Evolutionary conservation across 2,329 filamentous ascomycete genomes (phyloP).

Genomic region (Penicillium corylophilum): DNA sequence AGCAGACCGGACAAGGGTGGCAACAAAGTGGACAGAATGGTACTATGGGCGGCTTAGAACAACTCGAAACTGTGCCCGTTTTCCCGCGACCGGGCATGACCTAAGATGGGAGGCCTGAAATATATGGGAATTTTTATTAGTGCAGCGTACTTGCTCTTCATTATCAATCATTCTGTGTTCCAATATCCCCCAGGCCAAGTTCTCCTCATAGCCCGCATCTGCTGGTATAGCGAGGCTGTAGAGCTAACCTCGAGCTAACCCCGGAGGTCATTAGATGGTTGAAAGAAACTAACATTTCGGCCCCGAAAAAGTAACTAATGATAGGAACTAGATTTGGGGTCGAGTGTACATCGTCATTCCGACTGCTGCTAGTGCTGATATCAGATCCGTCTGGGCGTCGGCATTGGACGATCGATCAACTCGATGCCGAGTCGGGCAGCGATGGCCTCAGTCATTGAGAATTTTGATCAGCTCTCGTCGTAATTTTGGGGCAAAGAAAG

Average conservation of each 20-base stretch:
- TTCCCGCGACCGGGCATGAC: conserved; percentile 74
- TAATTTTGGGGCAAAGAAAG: not conserved
- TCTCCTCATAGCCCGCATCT: not conserved
- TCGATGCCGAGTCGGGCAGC: not conserved
- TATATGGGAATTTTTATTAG: not conserved
- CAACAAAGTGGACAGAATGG: conserved; percentile 70
- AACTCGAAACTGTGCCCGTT: conserved; percentile 74
- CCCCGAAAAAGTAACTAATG: not conserved
- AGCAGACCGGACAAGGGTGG: conserved; percentile 84
- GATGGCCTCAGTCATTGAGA: not conserved
- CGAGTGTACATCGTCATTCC: not conserved
- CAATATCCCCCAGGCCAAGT: not conserved
- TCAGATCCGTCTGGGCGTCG: not conserved
- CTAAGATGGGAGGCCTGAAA: conserved; percentile 5
- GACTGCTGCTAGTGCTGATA: not conserved
- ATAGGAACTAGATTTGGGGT: not conserved
- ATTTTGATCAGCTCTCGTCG: not conserved
- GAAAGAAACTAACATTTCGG: not conserved
- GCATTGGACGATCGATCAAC: not conserved
- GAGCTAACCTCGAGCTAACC: not conserved
- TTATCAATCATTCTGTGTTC: conserved; percentile 15
- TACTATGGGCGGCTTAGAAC: conserved; percentile 74
- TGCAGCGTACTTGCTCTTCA: conserved; percentile 10
- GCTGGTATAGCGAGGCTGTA: not conserved
- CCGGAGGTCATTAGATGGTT: not conserved